Base-by-base conservation (phyloP, 2,329 filamentous ascomycete species). In the Colletotrichum liriopes region DNA sequence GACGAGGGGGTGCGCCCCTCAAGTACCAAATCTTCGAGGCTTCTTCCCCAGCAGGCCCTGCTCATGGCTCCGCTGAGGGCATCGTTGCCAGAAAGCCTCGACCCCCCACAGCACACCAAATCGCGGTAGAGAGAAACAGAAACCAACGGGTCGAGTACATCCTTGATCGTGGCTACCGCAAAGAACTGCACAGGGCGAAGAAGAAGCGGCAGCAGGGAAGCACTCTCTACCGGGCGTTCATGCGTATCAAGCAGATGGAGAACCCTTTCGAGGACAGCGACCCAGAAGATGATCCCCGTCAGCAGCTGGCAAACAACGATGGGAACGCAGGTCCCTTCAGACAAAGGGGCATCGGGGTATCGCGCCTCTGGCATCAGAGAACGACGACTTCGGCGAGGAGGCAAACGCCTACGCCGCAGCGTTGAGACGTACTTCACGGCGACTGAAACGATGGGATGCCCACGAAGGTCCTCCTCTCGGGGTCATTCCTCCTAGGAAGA, bases 101-200 rank as follows among this genome's bases (percentile, higher is more conserved):
- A 1, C 93, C 93, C 3, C 89, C 94, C 0, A 96, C 94, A 0
- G 93, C 93, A 45, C 94, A 96, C 81, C 94, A 96, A 81, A 85
- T 95, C 49, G 93, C 93, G 0, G 93, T 96, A 1, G 93, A 95
- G 80, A 89, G 92, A 67, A 95, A 95, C 80, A 88, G 94, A 23
- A 93, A 90, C 73, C 90, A 94, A 77, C 91, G 93, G 7, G 93
- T 96, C n/a, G 92, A 95, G 77, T 92, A 95, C 77, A 93, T 94
- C 63, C 88, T 96, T 20, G 92, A 94, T 75, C 90, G 92, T n/a
- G 92, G 92, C 39, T 84, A 96, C 43, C 90, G 92, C 60, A 88
- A 86, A 74, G 86, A 90, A 63, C 92, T 95, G 77, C 89, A 91
- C 78, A 85, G 85, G 67, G 88, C 91, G 16, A 89, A 90, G 58